Evolutionary conservation across 805 yeast species (phyloP), one percentile per base, ranked within the genome.

Genomic region (Candida xyloterini): DNA sequence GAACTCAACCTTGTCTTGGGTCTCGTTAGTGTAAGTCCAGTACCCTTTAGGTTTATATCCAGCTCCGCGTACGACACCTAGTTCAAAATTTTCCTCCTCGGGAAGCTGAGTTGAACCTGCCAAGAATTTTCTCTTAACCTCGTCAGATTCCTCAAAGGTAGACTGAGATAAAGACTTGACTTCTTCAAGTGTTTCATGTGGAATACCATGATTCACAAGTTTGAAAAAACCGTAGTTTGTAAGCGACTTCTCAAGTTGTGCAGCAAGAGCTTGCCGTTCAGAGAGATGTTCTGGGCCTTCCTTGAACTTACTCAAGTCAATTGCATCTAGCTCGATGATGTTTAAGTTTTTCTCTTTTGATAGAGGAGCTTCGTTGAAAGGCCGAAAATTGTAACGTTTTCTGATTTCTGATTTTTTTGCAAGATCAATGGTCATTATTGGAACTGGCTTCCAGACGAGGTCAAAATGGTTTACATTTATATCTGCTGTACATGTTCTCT

Each of bases 31-130:
- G 57, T 70, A 67, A 3, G 63, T 57, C 78, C 78, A 73, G 46
- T 71, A 71, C 15, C 73, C 72, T 29, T 59, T 60, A 3, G 77
- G 77, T 46, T 73, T 73, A 55, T 57, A 73, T 0, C 77, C 78
- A 26, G 57, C 56, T 6, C 74, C 76, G 15, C 75, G 55, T 44
- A 72, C 73, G 7, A 71, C 73, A 0, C 78, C 77, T 10, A 64
- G 46, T 2, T 60, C 55, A 20, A 50, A 38, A 6, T 50, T 46
- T 2, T 35, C 29, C 51, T 62, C 54, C 48, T 54, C 15, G 62
- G 69, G 20, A 20, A 52, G 32, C 7, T 32, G 27, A 10, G 31
- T 28, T 15, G 33, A n/a, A 2, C 76, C 76, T 3, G 75, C 73
- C 10, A 66, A 42, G 40, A 58, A 66, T 26, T 65, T 40, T 20